These are phyloP conservation scores for Gautieria morchelliformis DNA, from an alignment of 768 basidiomycete species.

Conservation along the genomic window DNA sequence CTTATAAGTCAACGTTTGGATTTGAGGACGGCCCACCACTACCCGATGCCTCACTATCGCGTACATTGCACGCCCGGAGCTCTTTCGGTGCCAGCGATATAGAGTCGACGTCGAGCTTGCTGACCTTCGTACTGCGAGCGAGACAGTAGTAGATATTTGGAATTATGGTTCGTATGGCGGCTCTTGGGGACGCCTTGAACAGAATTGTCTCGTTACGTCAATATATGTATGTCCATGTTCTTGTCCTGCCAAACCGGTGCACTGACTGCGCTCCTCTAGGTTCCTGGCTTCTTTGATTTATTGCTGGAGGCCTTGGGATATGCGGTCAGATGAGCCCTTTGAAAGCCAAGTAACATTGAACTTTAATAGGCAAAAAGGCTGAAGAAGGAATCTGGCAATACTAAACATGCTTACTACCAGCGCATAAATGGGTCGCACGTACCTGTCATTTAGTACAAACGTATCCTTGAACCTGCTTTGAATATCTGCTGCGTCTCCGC, in stretches of 20 bases:
- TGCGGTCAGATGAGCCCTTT: slow-evolving; percentile 56
- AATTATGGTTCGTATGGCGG: slow-evolving; percentile 41
- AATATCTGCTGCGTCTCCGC: background rate
- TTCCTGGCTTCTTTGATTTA: slow-evolving; percentile 53
- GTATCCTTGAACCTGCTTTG: too few relatives aligned
- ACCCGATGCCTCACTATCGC: slow-evolving; percentile 81
- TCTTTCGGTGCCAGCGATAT: slow-evolving; percentile 56
- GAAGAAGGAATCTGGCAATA: background rate
- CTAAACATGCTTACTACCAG: background rate
- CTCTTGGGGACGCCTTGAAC: slow-evolving; percentile 63
- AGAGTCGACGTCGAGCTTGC: slow-evolving; percentile 76
- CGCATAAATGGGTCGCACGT: too few relatives aligned
- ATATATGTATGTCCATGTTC: slow-evolving; percentile 45
- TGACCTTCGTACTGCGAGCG: slow-evolving; percentile 57
- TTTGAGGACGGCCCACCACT: slow-evolving; percentile 81
- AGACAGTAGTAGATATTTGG: slow-evolving; percentile 77
- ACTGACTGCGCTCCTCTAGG: slow-evolving; percentile 29
- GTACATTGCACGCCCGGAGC: slow-evolving; percentile 57
- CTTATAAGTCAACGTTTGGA: slow-evolving; percentile 68
- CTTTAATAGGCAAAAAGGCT: background rate
- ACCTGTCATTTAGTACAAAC: too few relatives aligned
- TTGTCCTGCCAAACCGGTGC: background rate
- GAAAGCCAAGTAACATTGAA: slow-evolving; percentile 23
- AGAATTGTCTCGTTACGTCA: slow-evolving; percentile 65
- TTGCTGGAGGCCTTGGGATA: slow-evolving; percentile 47